These are phyloP conservation scores for Nicotiana rustica DNA, from an alignment of 305 asterid species.

Conservation along the genomic window DNA sequence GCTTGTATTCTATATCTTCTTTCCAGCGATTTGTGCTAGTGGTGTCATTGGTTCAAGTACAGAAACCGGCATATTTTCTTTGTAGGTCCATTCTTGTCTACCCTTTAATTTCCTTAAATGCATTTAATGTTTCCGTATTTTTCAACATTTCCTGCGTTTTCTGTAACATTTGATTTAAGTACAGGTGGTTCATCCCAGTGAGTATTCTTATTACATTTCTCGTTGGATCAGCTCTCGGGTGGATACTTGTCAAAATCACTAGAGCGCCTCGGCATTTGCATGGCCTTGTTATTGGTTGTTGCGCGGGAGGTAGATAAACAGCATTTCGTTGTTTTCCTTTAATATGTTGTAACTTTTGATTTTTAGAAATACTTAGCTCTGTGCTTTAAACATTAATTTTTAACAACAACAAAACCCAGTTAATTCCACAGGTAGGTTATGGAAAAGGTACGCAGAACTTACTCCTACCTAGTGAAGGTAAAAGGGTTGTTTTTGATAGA, in stretches of 20 bases:
- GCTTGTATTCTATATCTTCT: conserved; percentile 54
- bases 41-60: conserved; percentile 49
- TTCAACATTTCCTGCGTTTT: conserved; percentile 6
- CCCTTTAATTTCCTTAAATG: conserved; percentile 12
- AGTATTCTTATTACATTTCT: conserved; percentile 47
- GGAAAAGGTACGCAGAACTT: no score
- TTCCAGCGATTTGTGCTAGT: conserved; percentile 53
- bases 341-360: no score
- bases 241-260: conserved; percentile 51
- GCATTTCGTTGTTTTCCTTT: neutral
- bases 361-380: neutral
- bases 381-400: neutral
- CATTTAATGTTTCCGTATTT: conserved; percentile 16
- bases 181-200: conserved; percentile 56
- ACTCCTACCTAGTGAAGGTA: no score
- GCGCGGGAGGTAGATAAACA: conserved; percentile 50
- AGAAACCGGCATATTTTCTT: conserved; percentile 43
- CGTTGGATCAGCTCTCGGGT: conserved; percentile 53
- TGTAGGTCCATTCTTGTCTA: conserved; percentile 45
- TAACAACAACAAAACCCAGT: no score
- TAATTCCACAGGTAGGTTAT: no score
- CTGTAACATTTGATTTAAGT: conserved; percentile 12
- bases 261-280: conserved; percentile 47
- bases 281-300: conserved; percentile 58
- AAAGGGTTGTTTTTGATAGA: no score